Evolutionary conservation across 2,329 filamentous ascomycete species (phyloP).

Genomic region (Fusarium proliferatum): DNA sequence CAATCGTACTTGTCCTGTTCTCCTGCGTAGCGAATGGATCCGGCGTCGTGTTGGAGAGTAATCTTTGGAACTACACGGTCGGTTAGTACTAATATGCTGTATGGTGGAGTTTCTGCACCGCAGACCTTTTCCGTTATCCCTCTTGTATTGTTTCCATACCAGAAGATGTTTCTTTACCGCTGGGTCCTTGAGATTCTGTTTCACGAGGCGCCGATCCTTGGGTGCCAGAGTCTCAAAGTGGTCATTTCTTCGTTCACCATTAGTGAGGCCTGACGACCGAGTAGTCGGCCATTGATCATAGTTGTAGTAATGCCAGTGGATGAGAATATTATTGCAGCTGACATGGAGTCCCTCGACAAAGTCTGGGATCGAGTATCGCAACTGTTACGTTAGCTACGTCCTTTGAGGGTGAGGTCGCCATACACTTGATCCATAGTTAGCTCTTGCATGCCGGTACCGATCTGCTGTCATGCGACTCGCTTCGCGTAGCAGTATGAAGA

Average conservation of each 20-base stretch:
- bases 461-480: slow-evolving; percentile 55
- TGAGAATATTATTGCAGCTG: slow-evolving; percentile 59
- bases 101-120: not conserved
- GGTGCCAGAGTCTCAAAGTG: slow-evolving; percentile 46
- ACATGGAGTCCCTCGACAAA: slow-evolving; percentile 59
- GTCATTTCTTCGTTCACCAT: slow-evolving; percentile 28
- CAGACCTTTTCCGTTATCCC: slow-evolving; percentile 40
- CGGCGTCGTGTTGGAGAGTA: not conserved
- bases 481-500: slow-evolving; percentile 58
- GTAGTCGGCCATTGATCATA: slow-evolving; percentile 44
- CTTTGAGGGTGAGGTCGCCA: not conserved
- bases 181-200: slow-evolving; percentile 42
- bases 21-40: slow-evolving; percentile 34
- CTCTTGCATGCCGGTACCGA: slow-evolving; percentile 55
- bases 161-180: slow-evolving; percentile 42
- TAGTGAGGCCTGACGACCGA: slow-evolving; percentile 41
- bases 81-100: slow-evolving; percentile 2
- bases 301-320: slow-evolving; percentile 64
- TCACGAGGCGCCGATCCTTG: slow-evolving; percentile 50
- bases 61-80: slow-evolving; percentile 7
- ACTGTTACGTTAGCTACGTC: slow-evolving; percentile 31
- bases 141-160: slow-evolving; percentile 41
- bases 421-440: slow-evolving; percentile 49
- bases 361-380: slow-evolving; percentile 52
- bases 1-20: slow-evolving; percentile 45